Percentiles rank a stretch among this genome's conserved stretches.
Evolutionary conservation across 768 basidiomycete genomes (phyloP).

Genomic region (Lactarius indigo): DNA sequence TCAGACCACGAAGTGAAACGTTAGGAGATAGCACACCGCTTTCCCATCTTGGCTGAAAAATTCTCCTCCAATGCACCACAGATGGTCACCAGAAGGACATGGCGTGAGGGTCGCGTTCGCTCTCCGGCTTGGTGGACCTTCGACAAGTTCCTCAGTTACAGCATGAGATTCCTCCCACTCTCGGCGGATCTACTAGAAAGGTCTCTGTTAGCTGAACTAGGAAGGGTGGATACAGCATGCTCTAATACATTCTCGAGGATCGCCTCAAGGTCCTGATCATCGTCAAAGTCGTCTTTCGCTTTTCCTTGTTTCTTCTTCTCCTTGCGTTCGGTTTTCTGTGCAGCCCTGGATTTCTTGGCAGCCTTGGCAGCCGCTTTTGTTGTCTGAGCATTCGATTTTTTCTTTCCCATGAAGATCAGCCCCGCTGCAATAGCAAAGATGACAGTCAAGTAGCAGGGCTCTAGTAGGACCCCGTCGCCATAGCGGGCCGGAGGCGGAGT

Average conservation of each 20-base stretch:
- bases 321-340: conserved; percentile 66
- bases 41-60: conserved; percentile 85
- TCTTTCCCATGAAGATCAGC: conserved; percentile 45
- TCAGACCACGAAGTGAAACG: neutral
- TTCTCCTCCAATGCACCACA: conserved; percentile 86
- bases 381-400: conserved; percentile 40
- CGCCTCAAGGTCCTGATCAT: conserved; percentile 76
- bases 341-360: conserved; percentile 62
- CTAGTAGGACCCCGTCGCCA: neutral
- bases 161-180: conserved; percentile 82
- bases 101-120: conserved; percentile 81
- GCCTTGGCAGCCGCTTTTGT: conserved; percentile 48
- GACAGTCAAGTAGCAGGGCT: neutral
- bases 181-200: conserved; percentile 59
- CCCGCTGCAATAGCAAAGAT: neutral
- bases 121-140: conserved; percentile 77
- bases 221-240: conserved; percentile 14
- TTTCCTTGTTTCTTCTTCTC: conserved; percentile 56
- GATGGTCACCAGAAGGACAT: conserved; percentile 74
- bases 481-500: neutral
- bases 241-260: conserved; percentile 70
- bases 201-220: conserved; percentile 3
- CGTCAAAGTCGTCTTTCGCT: conserved; percentile 51
- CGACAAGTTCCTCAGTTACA: conserved; percentile 81
- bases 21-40: conserved; percentile 47